Evolutionary conservation across 345 rosid genomes (phyloP).

Genomic region (Hevea brasiliensis): DNA sequence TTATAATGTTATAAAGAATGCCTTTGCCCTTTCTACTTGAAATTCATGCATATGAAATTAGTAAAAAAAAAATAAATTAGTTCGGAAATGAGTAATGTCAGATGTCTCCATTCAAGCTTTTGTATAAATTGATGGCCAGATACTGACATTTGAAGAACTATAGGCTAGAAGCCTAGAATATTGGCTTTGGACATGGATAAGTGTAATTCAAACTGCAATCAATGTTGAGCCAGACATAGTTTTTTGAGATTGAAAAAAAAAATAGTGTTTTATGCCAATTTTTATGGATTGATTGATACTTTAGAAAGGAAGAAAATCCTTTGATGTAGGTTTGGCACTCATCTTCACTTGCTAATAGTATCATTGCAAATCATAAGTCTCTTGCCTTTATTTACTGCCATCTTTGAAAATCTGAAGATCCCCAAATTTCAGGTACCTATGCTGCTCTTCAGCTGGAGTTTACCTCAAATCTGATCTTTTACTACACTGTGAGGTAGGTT

Average conservation of each 20-base stretch:
- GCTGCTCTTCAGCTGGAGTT: slow-evolving; percentile 97
- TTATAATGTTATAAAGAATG: background rate
- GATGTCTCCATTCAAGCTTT: background rate
- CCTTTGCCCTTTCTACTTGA: background rate
- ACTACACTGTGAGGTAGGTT: slow-evolving; percentile 80
- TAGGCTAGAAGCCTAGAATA: background rate
- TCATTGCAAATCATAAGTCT: background rate
- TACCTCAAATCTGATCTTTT: slow-evolving; percentile 80
- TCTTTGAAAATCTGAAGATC: slow-evolving; percentile 19
- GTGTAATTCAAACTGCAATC: background rate
- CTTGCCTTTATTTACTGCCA: background rate
- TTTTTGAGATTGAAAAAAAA: too few relatives aligned
- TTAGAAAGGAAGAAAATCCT: background rate
- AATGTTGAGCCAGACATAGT: too few relatives aligned
- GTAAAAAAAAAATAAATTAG: background rate
- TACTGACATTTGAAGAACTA: background rate
- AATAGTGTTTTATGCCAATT: too few relatives aligned
- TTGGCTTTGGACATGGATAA: background rate
- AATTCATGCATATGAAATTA: background rate
- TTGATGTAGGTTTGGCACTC: background rate
- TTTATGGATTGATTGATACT: too few relatives aligned
- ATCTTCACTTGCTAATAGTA: background rate
- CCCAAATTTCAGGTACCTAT: slow-evolving; percentile 62
- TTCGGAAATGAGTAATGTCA: background rate
- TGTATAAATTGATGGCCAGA: background rate